Evolutionary conservation across 2,329 filamentous ascomycete species (phyloP), one percentile per base, ranked within the genome.

Genomic region (Septoria linicola): DNA sequence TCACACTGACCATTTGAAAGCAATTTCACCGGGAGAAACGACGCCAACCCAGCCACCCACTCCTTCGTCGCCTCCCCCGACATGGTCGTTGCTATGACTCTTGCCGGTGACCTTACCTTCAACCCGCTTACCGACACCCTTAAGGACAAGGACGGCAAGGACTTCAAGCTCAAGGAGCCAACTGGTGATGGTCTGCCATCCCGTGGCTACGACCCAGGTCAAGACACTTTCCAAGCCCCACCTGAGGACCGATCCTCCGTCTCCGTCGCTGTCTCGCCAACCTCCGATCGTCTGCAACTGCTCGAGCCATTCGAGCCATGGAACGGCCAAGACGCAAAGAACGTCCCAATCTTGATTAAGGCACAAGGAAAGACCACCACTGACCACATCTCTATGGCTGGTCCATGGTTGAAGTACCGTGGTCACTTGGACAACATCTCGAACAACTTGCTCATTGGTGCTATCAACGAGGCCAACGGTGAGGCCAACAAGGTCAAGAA

Each of bases 401-500:
- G 91, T 62, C 90, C 91, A 57, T 96, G 91, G 91, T 80, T 97
- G 73, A 96, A 96, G 82, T 97, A 96, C 83, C 89, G 92, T 82
- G 92, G 92, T 58, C 92, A 97, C 72, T 81, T 97, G 68, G 92
- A 96, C 83, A 97, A 97, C 83, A 96, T 97, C 78, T 96, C 91
- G 71, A 96, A 97, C 85, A 97, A 97, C 83, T 95, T 96, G 89
- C 77, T 97, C 73, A 96, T 97, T 66, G 92, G 92, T 78, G 93
- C 93, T 68, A 89, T 90, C 77, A 99, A 96, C 78, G 85, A 87
- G 67, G 91, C 88, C 69, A 99, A 97, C 76, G 89, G 86, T 55
- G 89, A 97, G 80, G 91, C 90, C 67, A 99, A 99, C 84, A 96
- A 95, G 81, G 79, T 99, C 73, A 87, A 89, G 81, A 96, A 99